These are phyloP conservation scores for Oryza brachyantha DNA, from an alignment of 176 grass and related monocot genomes.

Conservation along the genomic window DNA sequence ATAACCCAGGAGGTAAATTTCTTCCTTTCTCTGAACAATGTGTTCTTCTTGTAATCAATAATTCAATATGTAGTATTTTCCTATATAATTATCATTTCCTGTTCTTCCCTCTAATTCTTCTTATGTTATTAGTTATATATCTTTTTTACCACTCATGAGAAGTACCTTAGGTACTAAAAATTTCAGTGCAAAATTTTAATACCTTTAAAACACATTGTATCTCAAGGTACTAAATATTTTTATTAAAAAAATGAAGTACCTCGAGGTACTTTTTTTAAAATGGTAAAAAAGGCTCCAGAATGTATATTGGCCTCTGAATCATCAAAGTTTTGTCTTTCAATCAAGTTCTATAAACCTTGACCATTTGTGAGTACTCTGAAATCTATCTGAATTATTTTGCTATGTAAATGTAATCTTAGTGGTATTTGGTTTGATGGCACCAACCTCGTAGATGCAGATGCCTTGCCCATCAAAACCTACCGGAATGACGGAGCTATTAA, in stretches of 20 bases:
- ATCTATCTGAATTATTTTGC: neutral
- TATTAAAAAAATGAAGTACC: too few species aligned
- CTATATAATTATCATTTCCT: neutral
- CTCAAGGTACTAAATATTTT: too few species aligned
- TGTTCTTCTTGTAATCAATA: conserved; percentile 20
- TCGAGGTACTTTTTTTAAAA: too few species aligned
- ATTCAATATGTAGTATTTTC: too few species aligned
- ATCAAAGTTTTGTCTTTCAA: neutral
- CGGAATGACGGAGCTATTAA: conserved; percentile 39
- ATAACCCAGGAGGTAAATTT: neutral
- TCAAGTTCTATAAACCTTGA: neutral
- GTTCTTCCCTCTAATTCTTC: neutral
- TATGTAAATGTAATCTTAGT: conserved; percentile 2
- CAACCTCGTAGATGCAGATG: conserved; percentile 22
- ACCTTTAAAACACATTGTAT: too few species aligned
- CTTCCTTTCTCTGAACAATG: neutral
- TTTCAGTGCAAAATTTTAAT: too few species aligned
- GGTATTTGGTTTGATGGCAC: neutral
- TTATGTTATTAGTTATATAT: neutral
- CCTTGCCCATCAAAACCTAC: conserved; percentile 32
- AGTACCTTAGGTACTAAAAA: too few species aligned
- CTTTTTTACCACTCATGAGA: too few species aligned
- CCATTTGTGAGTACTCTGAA: neutral
- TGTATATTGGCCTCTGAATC: neutral
- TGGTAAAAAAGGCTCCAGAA: too few species aligned